Evolutionary conservation across 208 protist species (phyloP).

Genomic region (Polymyxa betae): DNA sequence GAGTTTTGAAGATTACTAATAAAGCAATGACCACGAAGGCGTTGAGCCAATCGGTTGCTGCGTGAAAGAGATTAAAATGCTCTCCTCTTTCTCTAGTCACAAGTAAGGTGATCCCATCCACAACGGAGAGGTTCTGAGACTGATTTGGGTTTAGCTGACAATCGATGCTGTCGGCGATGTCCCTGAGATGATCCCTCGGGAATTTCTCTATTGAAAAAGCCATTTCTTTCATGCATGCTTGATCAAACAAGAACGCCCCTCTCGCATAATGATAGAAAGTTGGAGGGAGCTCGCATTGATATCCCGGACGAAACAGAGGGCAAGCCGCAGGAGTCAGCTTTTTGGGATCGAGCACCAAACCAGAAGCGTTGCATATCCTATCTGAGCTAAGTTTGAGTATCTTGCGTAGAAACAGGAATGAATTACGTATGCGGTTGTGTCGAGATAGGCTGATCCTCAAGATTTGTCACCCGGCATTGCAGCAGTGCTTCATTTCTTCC

Average conservation of each 20-base stretch:
- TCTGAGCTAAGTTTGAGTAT: not conserved
- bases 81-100: conserved; percentile 23
- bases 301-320: not conserved
- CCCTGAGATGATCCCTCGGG: conserved; percentile 20
- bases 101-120: conserved; percentile 10
- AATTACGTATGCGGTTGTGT: conserved; percentile 38
- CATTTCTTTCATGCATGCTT: not conserved
- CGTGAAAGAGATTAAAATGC: conserved; percentile 35
- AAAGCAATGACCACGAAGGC: conserved; percentile 10
- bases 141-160: too few species aligned
- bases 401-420: not conserved
- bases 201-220: conserved; percentile 3
- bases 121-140: not conserved
- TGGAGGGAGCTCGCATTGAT: not conserved
- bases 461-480: not conserved
- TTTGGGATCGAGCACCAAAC: not conserved
- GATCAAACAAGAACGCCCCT: not conserved
- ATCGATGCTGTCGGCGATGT: not conserved
- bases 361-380: not conserved
- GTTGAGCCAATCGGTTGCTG: conserved; percentile 45
- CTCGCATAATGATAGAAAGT: not conserved
- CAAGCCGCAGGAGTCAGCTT: not conserved
- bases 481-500: not conserved
- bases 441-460: not conserved
- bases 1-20: not conserved